A percentile compares a stretch with the other conserved stretches of the same genome.
These are phyloP conservation scores for Xylariaceae sp. DNA, from an alignment of 2,329 filamentous ascomycete species.

Conservation along the genomic window DNA sequence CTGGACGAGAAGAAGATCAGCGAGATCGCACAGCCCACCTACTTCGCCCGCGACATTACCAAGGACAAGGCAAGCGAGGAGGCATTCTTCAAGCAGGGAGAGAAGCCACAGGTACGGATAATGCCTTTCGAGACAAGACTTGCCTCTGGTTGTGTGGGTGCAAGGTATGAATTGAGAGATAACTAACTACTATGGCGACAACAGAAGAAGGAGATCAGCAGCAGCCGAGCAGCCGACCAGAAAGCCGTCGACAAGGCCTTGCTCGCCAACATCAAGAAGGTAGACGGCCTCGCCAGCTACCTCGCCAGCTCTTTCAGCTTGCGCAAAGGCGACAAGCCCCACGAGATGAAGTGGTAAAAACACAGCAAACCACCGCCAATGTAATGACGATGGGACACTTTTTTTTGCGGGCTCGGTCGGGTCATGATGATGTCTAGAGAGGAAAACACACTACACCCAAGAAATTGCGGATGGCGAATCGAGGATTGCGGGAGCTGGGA, in stretches of 20 bases:
- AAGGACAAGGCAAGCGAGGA: constrained; percentile 97
- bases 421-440: constrained; percentile 28
- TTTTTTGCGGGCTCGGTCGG: constrained; percentile 12
- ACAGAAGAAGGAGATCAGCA: constrained; percentile 96
- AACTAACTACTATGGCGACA: constrained; percentile 36
- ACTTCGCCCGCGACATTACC: constrained; percentile 95
- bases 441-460: constrained; percentile 23
- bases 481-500: constrained; percentile 47
- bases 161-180: background rate
- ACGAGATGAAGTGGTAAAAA: constrained; percentile 99
- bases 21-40: constrained; percentile 72
- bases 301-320: constrained; percentile 95
- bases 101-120: constrained; percentile 85
- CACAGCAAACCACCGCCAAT: background rate
- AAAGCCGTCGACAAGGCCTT: constrained; percentile 98
- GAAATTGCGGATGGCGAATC: constrained; percentile 47
- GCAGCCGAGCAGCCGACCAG: constrained; percentile 92
- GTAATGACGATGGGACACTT: constrained; percentile 17
- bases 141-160: background rate
- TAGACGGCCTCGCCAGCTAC: constrained; percentile 90
- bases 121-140: background rate
- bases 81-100: constrained; percentile 98
- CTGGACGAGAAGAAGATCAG: constrained; percentile 89
- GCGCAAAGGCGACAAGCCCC: constrained; percentile 98
- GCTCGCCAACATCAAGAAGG: constrained; percentile 96